Evolutionary conservation across 2,329 filamentous ascomycete genomes (phyloP).

Genomic region (Sclerotinia trifoliorum): DNA sequence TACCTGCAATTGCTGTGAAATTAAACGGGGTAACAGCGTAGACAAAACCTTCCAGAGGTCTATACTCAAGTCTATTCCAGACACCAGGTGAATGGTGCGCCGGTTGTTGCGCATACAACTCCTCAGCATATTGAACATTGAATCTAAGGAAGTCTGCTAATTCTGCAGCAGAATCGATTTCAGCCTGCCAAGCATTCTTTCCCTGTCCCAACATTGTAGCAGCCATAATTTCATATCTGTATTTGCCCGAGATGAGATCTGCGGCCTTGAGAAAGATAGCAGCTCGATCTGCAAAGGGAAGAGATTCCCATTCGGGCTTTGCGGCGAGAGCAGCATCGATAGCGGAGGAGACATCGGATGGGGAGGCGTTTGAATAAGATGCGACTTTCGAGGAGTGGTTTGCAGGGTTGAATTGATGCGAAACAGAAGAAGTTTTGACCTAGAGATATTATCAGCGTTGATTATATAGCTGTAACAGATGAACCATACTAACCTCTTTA

Average conservation of each 20-base stretch:
- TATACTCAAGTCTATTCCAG: constrained; percentile 89
- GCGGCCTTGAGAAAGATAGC: constrained; percentile 95
- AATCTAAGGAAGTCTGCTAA: constrained; percentile 89
- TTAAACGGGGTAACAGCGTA: constrained; percentile 95
- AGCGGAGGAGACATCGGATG: constrained; percentile 65
- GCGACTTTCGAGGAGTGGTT: constrained; percentile 76
- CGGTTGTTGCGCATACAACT: constrained; percentile 85
- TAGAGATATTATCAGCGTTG: constrained; percentile 38
- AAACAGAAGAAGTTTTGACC: constrained; percentile 65
- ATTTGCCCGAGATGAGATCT: constrained; percentile 85
- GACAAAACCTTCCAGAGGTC: constrained; percentile 89
- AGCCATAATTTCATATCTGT: constrained; percentile 94
- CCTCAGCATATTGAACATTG: constrained; percentile 90
- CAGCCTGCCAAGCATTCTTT: constrained; percentile 97
- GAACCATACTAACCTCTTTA: constrained; percentile 61
- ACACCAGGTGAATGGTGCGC: constrained; percentile 77
- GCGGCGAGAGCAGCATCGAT: constrained; percentile 41
- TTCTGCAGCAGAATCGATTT: constrained; percentile 94
- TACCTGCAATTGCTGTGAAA: constrained; percentile 91
- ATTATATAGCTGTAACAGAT: neutral
- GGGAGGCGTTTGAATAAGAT: constrained; percentile 78
- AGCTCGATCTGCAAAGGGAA: constrained; percentile 87
- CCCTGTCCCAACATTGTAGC: constrained; percentile 94
- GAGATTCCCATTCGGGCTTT: constrained; percentile 78
- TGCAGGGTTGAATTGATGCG: constrained; percentile 77